phyloP scores from a whole-genome alignment of 2,329 filamentous ascomycete genomes.

The Sordariomycetes sp. region DNA sequence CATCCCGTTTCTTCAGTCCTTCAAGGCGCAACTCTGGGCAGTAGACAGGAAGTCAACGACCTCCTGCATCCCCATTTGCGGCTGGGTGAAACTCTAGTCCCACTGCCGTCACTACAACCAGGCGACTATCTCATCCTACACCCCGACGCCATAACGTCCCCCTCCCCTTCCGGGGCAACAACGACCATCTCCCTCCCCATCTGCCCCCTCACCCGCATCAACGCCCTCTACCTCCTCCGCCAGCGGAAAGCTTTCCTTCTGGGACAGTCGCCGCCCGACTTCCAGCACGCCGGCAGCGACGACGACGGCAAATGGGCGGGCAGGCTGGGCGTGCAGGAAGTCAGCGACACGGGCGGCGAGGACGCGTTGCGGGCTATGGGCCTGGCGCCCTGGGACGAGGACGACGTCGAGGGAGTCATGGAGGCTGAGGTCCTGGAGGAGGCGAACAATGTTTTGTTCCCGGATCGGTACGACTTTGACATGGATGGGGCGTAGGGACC shows the following conservation, averaged over 20 bases:
- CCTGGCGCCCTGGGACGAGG: constrained; percentile 28
- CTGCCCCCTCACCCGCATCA: constrained; percentile 30
- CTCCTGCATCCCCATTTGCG: constrained; percentile 60
- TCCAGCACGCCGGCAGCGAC: constrained; percentile 15
- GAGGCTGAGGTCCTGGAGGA: constrained; percentile 21
- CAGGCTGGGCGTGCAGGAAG: constrained; percentile 26
- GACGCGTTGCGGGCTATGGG: constrained; percentile 31
- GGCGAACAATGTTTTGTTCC: constrained; percentile 5
- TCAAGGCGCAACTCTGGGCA: constrained; percentile 59
- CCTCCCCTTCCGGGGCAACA: constrained; percentile 11
- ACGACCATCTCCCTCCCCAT: constrained; percentile 28
- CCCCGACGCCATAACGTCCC: constrained; percentile 57
- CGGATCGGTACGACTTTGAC: constrained; percentile 5
- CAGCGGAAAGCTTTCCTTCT: constrained; percentile 31
- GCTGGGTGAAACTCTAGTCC: constrained; percentile 55
- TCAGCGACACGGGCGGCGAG: constrained; percentile 28
- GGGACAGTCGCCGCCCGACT: constrained; percentile 29
- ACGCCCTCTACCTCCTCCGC: constrained; percentile 30
- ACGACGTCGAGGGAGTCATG: constrained; percentile 18
- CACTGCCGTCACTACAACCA: constrained; percentile 55
- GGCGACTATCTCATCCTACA: constrained; percentile 73
- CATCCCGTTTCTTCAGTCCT: constrained; percentile 33
- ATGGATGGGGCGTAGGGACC: no score
- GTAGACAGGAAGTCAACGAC: constrained; percentile 57
- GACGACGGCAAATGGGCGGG: constrained; percentile 22